Evolutionary conservation across 2,329 filamentous ascomycete species (phyloP).

Genomic region (Penicillium brevicompactum): DNA sequence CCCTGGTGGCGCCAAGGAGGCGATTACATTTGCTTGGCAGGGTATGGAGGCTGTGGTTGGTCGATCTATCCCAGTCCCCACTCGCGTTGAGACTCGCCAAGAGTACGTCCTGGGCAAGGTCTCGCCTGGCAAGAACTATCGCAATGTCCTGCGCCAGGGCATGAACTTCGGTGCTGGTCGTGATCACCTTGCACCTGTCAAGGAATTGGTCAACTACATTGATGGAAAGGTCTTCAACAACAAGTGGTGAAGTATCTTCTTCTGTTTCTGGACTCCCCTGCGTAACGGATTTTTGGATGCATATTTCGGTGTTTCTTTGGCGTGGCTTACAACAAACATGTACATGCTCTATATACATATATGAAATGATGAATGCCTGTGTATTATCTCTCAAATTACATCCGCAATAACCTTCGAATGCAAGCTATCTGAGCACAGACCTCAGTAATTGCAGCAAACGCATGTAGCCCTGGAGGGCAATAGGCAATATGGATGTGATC

Average conservation of each 20-base stretch:
- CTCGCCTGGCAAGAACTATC: slow-evolving; percentile 57
- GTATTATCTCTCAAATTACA: too few species aligned
- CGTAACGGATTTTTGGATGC: not conserved
- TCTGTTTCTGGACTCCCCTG: not conserved
- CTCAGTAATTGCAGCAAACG: too few species aligned
- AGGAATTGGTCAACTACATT: slow-evolving; percentile 54
- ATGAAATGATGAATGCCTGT: not conserved
- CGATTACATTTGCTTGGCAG: slow-evolving; percentile 63
- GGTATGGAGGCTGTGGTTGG: slow-evolving; percentile 62
- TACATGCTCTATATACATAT: not conserved
- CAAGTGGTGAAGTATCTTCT: slow-evolving; percentile 37
- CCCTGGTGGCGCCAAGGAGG: slow-evolving; percentile 61
- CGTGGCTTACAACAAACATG: not conserved
- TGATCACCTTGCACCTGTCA: slow-evolving; percentile 51
- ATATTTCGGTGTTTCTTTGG: not conserved
- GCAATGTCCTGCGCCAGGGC: slow-evolving; percentile 55
- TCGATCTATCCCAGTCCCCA: slow-evolving; percentile 57
- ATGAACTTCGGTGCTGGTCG: slow-evolving; percentile 53
- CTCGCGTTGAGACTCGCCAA: slow-evolving; percentile 55
- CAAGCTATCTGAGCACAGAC: too few species aligned
- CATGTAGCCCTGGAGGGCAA: too few species aligned
- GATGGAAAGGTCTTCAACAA: slow-evolving; percentile 53
- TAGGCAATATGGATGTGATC: too few species aligned
- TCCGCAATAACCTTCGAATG: too few species aligned
- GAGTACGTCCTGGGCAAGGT: slow-evolving; percentile 59